phyloP scores from a whole-genome alignment of 805 yeast genomes.

The Alloascoidea africana region DNA sequence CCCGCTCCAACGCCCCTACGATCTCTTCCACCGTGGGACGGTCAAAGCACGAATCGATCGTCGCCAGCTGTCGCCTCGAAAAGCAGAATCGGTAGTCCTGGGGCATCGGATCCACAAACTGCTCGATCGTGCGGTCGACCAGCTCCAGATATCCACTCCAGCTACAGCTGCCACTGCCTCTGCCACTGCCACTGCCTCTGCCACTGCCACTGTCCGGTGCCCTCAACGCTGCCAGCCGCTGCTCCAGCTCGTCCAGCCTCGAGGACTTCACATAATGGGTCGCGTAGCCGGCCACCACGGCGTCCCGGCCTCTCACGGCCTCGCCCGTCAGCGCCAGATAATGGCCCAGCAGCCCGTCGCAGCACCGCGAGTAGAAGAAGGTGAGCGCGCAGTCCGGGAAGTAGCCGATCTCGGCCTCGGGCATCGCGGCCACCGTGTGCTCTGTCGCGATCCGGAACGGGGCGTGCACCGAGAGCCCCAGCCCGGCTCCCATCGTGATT shows the following conservation, averaged over 20 bases:
- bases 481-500: slow-evolving; percentile 97
- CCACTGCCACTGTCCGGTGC: slow-evolving; percentile 18
- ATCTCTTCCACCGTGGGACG: slow-evolving; percentile 35
- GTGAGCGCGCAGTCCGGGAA: slow-evolving; percentile 94
- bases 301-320: slow-evolving; percentile 60
- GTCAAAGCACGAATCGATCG: slow-evolving; percentile 59
- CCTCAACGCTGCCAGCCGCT: slow-evolving; percentile 49
- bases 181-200: too few relatives aligned
- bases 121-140: slow-evolving; percentile 63
- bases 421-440: slow-evolving; percentile 87
- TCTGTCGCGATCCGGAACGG: slow-evolving; percentile 93
- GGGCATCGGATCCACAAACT: slow-evolving; percentile 59
- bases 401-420: slow-evolving; percentile 93
- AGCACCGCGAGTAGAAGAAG: slow-evolving; percentile 70
- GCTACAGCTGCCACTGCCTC: too few relatives aligned
- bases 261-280: slow-evolving; percentile 78
- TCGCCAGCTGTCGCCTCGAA: slow-evolving; percentile 34
- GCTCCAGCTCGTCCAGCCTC: slow-evolving; percentile 43
- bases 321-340: slow-evolving; percentile 82
- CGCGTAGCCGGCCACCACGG: slow-evolving; percentile 72
- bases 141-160: slow-evolving; percentile 34
- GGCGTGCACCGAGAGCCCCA: slow-evolving; percentile 79
- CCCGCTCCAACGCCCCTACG: slow-evolving; percentile 32
- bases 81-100: slow-evolving; percentile 42
- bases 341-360: slow-evolving; percentile 73